Conservation (phyloP, 2,329 filamentous ascomycete species). For the Trichoderma sp. region DNA sequence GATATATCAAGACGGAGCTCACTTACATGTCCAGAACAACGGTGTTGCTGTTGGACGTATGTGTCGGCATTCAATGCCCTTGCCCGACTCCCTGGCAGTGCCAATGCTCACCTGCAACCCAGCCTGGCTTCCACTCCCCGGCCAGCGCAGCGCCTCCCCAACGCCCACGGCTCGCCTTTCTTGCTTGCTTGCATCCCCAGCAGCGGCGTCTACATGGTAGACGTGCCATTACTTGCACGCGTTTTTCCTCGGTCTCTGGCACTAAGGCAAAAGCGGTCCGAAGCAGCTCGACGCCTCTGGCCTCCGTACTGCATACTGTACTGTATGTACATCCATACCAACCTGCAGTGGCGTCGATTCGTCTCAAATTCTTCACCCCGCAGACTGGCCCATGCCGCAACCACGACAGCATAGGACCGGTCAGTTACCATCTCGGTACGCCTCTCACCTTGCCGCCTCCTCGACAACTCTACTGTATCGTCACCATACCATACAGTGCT, state of each 20-base stretch:
- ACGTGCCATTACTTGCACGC: slow-evolving; percentile 19
- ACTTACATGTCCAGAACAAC: neutral
- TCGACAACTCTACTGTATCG: no score
- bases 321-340: neutral
- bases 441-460: no score
- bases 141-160: slow-evolving; percentile 1
- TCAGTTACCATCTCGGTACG: neutral
- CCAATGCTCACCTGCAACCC: neutral
- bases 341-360: slow-evolving; percentile 9
- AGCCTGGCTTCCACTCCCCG: neutral
- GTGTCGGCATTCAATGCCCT: neutral
- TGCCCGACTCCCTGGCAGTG: no score
- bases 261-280: slow-evolving; percentile 26
- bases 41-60: neutral
- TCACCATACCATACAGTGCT: neutral
- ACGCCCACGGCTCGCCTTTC: slow-evolving; percentile 6
- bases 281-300: slow-evolving; percentile 2
- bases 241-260: slow-evolving; percentile 7
- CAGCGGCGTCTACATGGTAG: slow-evolving; percentile 9
- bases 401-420: neutral
- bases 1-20: neutral
- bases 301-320: neutral
- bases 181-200: slow-evolving; percentile 17
- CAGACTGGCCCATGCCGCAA: neutral
- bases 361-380: slow-evolving; percentile 5